Percentiles rank a stretch among this genome's conserved stretches.
phyloP scores from a whole-genome alignment of 768 basidiomycete species.

The Mycena vulgaris region DNA sequence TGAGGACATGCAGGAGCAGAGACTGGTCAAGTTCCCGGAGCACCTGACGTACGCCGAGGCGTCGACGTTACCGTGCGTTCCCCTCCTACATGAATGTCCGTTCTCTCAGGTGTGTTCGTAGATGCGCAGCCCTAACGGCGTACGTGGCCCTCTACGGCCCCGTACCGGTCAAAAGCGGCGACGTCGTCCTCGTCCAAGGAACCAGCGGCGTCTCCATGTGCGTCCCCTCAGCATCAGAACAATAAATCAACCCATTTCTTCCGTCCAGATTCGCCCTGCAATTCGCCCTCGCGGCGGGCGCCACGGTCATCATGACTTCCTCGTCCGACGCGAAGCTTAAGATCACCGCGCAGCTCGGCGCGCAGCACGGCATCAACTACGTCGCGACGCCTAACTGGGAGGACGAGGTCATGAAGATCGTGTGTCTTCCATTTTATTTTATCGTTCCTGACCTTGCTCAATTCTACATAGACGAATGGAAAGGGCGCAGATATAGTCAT shows the following conservation, averaged over 20 bases:
- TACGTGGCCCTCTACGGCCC: constrained; percentile 62
- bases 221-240: constrained; percentile 1
- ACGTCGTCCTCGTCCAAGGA: constrained; percentile 61
- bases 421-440: background rate
- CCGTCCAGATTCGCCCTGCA: constrained; percentile 57
- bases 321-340: constrained; percentile 43
- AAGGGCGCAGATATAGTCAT: constrained; percentile 30
- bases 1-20: constrained; percentile 1
- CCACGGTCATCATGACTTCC: constrained; percentile 65
- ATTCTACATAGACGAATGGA: constrained; percentile 15
- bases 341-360: constrained; percentile 57
- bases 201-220: constrained; percentile 60
- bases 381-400: constrained; percentile 64
- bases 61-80: constrained; percentile 58
- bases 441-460: background rate
- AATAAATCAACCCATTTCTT: background rate
- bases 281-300: constrained; percentile 63
- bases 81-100: background rate
- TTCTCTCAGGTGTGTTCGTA: constrained; percentile 26
- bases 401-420: constrained; percentile 56
- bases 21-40: constrained; percentile 57
- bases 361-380: constrained; percentile 65
- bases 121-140: constrained; percentile 63
- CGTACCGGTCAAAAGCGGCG: constrained; percentile 59
- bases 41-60: constrained; percentile 63